Base-by-base conservation (phyloP, 257 asterid genomes). In the Nicotiana benthamiana region DNA sequence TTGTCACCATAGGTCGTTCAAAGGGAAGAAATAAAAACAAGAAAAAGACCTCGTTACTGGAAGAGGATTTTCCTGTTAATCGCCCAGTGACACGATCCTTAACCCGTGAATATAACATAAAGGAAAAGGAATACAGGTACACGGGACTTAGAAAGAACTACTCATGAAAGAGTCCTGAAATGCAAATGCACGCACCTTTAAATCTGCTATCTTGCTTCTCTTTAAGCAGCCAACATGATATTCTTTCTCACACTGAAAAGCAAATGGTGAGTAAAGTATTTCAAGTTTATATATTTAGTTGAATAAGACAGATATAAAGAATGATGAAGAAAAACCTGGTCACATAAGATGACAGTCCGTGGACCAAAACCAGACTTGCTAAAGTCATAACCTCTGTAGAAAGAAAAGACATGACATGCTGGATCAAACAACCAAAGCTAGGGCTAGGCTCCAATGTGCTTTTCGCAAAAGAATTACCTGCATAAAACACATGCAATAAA, bases 361-460 rank as follows among this genome's bases (percentile, higher is more conserved):
- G 99, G 99, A 80, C 99, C 99, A 91, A 96, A 96, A 82, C 99
- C 99, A 80, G 97, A 86, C 86, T 93, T 92, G 88, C 99, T 96
- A 76, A 89, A 96, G 88, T 96, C 99, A 61, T 92, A 90, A 81
- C 95, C 99, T 86, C 99, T 96, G 96, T 85, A 82, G 59, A 56
- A 60, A 66, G 34, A 34, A 65, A 34, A 27, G 56, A 63, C 13
- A 66, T 4, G 43, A 65, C 76, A 74, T 22, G 32, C 28, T n/a
- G 72, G 22, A 53, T 32, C 24, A 65, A 24, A 32, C 53, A 24
- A 15, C 57, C 51, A 66, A 77, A 82, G n/a, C 67, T 51, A 57
- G 20, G 56, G 68, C n/a, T 32, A n/a, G 6, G 30, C 61, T 36
- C 5, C 60, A 26, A 48, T 24, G 63, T 57, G 32, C 72, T 51